Evolutionary conservation across 495 filamentous ascomycete species (phyloP), one percentile per base, ranked within the genome.

Genomic region (Hypoxylon subgilvum): DNA sequence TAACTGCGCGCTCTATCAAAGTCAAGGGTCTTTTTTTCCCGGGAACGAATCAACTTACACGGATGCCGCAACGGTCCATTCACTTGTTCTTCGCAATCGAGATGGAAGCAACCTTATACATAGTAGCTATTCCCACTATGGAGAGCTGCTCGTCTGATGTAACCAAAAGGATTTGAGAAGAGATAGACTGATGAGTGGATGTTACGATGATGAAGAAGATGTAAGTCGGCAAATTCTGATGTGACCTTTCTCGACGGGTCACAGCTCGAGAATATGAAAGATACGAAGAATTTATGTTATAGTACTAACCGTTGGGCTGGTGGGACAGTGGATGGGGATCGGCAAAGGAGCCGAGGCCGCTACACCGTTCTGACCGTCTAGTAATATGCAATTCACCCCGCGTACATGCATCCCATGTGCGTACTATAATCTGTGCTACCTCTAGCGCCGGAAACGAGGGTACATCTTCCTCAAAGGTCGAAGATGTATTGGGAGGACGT

Each of bases 281-380:
- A 4, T 21, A n/a, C 17, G 6, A 18, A 40, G 16, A 22, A 10
- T n/a, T n/a, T n/a, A n/a, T n/a, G n/a, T n/a, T n/a, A n/a, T n/a
- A n/a, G n/a, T n/a, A n/a, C n/a, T n/a, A 27, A 27, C 23, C 8
- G 4, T 8, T 27, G 23, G 23, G 8, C 23, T 3, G 23, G 23
- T 27, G 23, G 23, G 8, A 4, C 23, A 3, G 3, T 27, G 8
- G 23, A 27, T 27, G 13, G 13, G 43, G 45, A 61, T 62, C 36
- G 32, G 52, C 45, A 34, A 51, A 62, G 58, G 46, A 45, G 47
- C 46, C 58, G 51, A 57, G 58, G 57, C 52, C 58, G 52, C 51
- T 51, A 51, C n/a, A n/a, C 32, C 16, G 22, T 34, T 45, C 16
- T 45, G 19, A 17, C 21, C 12, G 13, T 41, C 6, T 41, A 41